Base-by-base conservation (phyloP, 768 basidiomycete species). In the Naganishia antarctica region DNA sequence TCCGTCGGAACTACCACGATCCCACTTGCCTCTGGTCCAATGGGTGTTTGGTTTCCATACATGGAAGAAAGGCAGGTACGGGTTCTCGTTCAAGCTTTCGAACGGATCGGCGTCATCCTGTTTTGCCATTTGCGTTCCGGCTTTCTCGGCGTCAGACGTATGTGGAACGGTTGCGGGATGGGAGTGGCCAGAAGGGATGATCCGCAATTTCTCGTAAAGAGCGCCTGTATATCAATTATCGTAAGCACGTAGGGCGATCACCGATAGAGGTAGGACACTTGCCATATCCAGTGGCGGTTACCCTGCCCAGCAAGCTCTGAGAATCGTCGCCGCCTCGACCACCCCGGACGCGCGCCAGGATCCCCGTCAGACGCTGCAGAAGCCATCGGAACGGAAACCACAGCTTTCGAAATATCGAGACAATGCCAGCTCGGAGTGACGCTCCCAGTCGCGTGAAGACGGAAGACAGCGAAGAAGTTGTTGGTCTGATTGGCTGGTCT, bases 11-110 rank as follows among this genome's bases (percentile, higher is more conserved):
- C 63, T 66, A 2, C 73, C 74, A 45, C 68, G 68, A 43, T 76
- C 74, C 76, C 76, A 77, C 34, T 68, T 68, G 2, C 61, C 53
- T 28, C 72, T 71, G 0, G 73, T 72, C 73, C 73, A 94, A 8
- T 88, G 81, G 0, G 90, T 90, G 7, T 85, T 85, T 1, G 94
- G 94, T 72, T 94, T 96, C 80, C 93, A 94, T 4, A 91, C 80
- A 71, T 96, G 87, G 77, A 82, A 98, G 79, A 96, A 97, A 3
- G 90, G 82, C 57, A 83, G 80, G 74, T 93, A 97, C 0, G 87
- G 87, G 62, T 76, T 76, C 29, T 26, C 31, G 4, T 16, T 40
- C 6, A 73, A 57, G 32, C 65, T 61, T 9, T 63, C 60, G 50
- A 73, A 73, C 3, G 63, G 66, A n/a, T 63, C 58, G 0, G 26